Percentiles rank a stretch among this genome's conserved stretches.
These are phyloP conservation scores for Rhinocladiella similis DNA, from an alignment of 2,329 filamentous ascomycete genomes.

Conservation along the genomic window DNA sequence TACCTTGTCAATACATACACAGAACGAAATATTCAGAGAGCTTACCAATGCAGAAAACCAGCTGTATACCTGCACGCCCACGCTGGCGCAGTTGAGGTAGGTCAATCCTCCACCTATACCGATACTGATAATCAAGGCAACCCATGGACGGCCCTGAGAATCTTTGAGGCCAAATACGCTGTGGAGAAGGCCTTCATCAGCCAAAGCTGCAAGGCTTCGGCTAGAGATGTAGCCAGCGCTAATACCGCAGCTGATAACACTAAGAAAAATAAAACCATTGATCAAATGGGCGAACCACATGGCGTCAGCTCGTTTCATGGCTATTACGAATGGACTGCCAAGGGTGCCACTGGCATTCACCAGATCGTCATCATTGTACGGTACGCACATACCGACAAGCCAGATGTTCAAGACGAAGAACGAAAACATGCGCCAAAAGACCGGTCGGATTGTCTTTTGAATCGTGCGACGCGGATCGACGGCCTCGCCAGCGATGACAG, in stretches of 20 bases:
- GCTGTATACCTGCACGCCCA: slow-evolving; percentile 44
- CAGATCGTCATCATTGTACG: slow-evolving; percentile 34
- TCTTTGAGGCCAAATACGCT: slow-evolving; percentile 46
- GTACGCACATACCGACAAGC: slow-evolving; percentile 48
- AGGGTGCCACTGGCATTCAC: slow-evolving; percentile 44
- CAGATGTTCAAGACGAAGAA: slow-evolving; percentile 51
- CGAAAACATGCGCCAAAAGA: slow-evolving; percentile 57
- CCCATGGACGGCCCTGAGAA: slow-evolving; percentile 46
- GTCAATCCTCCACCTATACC: slow-evolving; percentile 62
- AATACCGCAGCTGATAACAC: slow-evolving; percentile 40
- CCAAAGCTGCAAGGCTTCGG: slow-evolving; percentile 56
- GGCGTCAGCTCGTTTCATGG: slow-evolving; percentile 37
- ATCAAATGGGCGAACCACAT: background rate
- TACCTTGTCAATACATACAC: no score
- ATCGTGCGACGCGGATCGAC: slow-evolving; percentile 54
- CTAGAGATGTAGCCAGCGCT: slow-evolving; percentile 47
- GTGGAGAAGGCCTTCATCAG: slow-evolving; percentile 44
- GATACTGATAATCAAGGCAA: slow-evolving; percentile 62
- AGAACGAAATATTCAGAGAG: background rate
- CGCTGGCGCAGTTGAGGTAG: slow-evolving; percentile 47
- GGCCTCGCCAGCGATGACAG: slow-evolving; percentile 57
- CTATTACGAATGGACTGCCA: slow-evolving; percentile 60
- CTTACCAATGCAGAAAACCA: slow-evolving; percentile 48
- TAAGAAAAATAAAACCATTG: slow-evolving; percentile 35
- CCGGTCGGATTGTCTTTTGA: slow-evolving; percentile 53